Evolutionary conservation across 257 asterid species (phyloP).

Genomic region (Paraleonurus japonicus): DNA sequence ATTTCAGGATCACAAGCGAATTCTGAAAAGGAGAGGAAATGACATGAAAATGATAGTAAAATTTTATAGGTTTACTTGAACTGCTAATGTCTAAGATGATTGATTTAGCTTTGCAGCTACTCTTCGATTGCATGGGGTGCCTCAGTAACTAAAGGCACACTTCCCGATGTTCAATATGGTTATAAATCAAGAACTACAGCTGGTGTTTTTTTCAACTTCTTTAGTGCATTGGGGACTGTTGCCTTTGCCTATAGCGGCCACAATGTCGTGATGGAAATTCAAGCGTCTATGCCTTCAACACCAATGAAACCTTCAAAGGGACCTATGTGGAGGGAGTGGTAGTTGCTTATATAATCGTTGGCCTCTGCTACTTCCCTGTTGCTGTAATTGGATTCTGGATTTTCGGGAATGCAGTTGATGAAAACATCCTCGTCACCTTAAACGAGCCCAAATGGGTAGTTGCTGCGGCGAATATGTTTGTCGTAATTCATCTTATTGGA

Average conservation of each 20-base stretch:
- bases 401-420: background rate
- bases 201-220: slow-evolving; percentile 5
- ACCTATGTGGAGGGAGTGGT: slow-evolving; percentile 26
- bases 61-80: background rate
- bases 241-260: slow-evolving; percentile 23
- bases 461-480: slow-evolving; percentile 23
- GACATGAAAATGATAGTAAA: background rate
- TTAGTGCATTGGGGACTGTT: slow-evolving; percentile 7
- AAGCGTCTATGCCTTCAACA: slow-evolving; percentile 21
- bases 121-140: slow-evolving; percentile 17
- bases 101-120: slow-evolving; percentile 1
- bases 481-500: slow-evolving; percentile 24
- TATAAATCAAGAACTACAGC: background rate
- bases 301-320: slow-evolving; percentile 4
- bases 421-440: slow-evolving; percentile 11
- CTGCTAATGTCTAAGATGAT: background rate
- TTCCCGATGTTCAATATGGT: slow-evolving; percentile 8
- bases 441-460: slow-evolving; percentile 15
- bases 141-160: background rate
- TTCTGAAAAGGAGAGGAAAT: too few species aligned
- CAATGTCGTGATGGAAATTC: slow-evolving; percentile 24
- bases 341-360: background rate
- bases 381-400: slow-evolving; percentile 21
- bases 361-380: slow-evolving; percentile 18
- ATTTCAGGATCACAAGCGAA: too few species aligned